Evolutionary conservation across 1,284 basidiomycete genomes (phyloP).

Genomic region (Sporisorium exsertum): DNA sequence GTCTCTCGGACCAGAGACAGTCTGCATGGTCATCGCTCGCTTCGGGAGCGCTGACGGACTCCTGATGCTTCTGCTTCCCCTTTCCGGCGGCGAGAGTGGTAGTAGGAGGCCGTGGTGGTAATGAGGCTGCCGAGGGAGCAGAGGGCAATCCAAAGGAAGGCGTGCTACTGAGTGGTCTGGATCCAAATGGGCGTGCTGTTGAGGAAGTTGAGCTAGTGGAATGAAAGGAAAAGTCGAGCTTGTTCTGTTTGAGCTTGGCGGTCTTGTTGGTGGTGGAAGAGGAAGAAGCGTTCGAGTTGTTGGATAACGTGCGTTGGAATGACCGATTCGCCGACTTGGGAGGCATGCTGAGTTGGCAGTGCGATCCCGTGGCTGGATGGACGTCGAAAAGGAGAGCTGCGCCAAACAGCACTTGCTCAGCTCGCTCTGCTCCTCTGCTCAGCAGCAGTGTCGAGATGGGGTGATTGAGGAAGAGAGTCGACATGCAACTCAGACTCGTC

Average conservation of each 20-base stretch:
- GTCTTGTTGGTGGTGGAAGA: constrained; percentile 16
- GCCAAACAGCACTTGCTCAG: not conserved
- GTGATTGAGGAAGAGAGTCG: not conserved
- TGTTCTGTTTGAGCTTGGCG: constrained; percentile 48
- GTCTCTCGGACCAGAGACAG: constrained; percentile 30
- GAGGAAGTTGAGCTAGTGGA: constrained; percentile 12
- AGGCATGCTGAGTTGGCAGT: constrained; percentile 22
- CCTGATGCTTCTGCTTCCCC: constrained; percentile 29
- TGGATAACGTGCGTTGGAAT: constrained; percentile 26
- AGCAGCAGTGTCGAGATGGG: not conserved
- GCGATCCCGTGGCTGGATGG: constrained; percentile 5
- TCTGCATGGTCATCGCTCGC: not conserved
- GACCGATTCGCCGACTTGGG: constrained; percentile 16
- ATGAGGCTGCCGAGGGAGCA: not conserved
- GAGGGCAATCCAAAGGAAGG: constrained; percentile 31
- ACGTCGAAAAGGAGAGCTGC: not conserved
- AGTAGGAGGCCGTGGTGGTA: not conserved
- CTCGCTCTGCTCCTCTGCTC: not conserved
- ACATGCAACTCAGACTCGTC: not conserved
- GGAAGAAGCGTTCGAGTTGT: constrained; percentile 15
- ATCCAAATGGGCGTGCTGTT: not conserved
- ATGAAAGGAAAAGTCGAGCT: constrained; percentile 47
- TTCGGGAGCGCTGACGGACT: not conserved
- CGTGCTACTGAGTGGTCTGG: constrained; percentile 34
- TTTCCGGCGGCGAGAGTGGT: constrained; percentile 4